Conservation (phyloP, 1,284 basidiomycete species). For the Termitomyces sp. region DNA sequence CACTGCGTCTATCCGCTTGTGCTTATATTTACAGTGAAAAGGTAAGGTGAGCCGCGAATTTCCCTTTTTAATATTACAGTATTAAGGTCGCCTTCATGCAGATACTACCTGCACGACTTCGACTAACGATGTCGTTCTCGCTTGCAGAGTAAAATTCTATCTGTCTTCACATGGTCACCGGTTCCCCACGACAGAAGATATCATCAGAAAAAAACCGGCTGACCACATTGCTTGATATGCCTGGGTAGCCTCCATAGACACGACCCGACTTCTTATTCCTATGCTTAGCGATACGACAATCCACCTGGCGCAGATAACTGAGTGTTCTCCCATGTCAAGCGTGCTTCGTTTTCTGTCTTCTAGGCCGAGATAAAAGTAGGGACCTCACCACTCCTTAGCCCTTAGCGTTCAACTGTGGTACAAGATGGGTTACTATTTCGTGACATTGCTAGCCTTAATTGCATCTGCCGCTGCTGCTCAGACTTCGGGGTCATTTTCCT, state of each 20-base stretch:
- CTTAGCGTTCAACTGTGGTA: background rate
- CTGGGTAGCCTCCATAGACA: background rate
- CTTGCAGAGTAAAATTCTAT: background rate
- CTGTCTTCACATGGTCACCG: background rate
- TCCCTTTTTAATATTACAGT: background rate
- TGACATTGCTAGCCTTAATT: background rate
- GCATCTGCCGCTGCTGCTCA: slow-evolving; percentile 7
- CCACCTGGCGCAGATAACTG: background rate
- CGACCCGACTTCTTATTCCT: background rate
- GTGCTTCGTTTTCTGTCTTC: slow-evolving; percentile 2
- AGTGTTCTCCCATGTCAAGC: background rate
- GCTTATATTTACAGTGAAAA: background rate
- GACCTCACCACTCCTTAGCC: background rate
- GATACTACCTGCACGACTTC: no score
- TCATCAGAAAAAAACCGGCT: background rate
- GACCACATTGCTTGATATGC: background rate
- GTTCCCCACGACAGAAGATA: background rate
- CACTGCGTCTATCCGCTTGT: background rate
- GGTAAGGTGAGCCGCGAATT: background rate
- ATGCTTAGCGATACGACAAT: background rate
- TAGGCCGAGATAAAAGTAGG: background rate
- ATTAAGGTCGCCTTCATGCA: background rate
- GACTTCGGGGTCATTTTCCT: slow-evolving; percentile 20
- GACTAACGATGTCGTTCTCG: background rate
- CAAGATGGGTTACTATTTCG: slow-evolving; percentile 1